Base-by-base conservation (phyloP, 73 alveolate genomes). In the Paramecium octaurelia region DNA sequence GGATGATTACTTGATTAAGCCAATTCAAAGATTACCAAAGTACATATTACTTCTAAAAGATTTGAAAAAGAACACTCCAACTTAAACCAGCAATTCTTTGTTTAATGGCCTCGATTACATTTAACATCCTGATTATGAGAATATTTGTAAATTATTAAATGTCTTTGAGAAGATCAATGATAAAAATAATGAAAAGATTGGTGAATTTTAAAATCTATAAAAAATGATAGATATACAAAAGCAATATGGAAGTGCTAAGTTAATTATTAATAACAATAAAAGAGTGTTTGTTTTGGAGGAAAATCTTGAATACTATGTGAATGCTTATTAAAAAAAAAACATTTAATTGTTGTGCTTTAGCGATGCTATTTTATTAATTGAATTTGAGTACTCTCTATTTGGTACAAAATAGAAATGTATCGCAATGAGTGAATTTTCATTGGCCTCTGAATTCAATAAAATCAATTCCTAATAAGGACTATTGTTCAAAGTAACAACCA, bases 41-140 rank as follows among this genome's bases (percentile, higher is more conserved):
- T 75, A 75, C 38, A 42, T 38, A 4, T 38, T 75, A 10, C 88
- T 75, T 12, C 18, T 75, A 2, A 75, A 75, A 35, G 88, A 75
- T 8, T 20, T 75, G 16, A 38, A 75, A 23, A 75, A 75, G 68
- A 75, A 75, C 16, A 75, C 88, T 10, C 88, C 88, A 35, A 42
- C 38, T 18, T 12, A 75, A 31, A 2, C 10, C 7, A 29, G 46
- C 27, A 4, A 21, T n/a, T 0, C 42, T 14, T 11, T 23, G 27
- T 31, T 64, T 20, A 1, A n/a, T 12, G 24, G 44, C 3, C 27
- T 12, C 10, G 4, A 64, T 8, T 40, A 64, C 3, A 23, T 64
- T 27, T 14, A 21, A 12, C 88, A 75, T 75, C 88, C 88, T 38
- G 88, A 75, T 75, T 75, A 75, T 42, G 4, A 3, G n/a, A 75